phyloP scores from a whole-genome alignment of 805 yeast species.

The Crinitomyces ghanaensis region DNA sequence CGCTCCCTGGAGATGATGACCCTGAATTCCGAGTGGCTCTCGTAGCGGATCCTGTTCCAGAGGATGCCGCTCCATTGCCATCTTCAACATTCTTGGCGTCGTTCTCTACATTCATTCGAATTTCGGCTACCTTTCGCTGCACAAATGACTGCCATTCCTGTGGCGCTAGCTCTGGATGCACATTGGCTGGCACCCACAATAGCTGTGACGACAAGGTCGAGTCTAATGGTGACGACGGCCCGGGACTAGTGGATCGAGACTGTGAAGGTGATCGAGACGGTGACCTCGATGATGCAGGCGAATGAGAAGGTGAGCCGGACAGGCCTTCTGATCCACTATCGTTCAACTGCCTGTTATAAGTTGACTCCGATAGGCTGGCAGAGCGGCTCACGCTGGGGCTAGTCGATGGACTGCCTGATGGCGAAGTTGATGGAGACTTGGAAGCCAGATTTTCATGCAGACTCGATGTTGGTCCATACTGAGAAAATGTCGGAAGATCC shows the following conservation, averaged over 20 bases:
- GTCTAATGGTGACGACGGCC: too few species aligned
- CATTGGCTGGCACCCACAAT: conserved; percentile 91
- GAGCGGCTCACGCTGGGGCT: not conserved
- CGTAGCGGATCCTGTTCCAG: conserved; percentile 1
- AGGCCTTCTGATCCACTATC: too few species aligned
- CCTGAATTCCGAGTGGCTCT: conserved; percentile 5
- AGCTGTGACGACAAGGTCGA: conserved; percentile 30
- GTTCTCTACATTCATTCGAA: conserved; percentile 15
- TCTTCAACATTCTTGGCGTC: conserved; percentile 6
- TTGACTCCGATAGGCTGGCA: too few species aligned
- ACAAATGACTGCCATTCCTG: conserved; percentile 47
- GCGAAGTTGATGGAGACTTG: conserved; percentile 3
- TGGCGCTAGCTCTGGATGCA: conserved; percentile 93
- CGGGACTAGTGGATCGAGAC: not conserved
- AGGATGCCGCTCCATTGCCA: conserved; percentile 3
- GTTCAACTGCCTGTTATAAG: too few species aligned
- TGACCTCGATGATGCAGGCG: too few species aligned
- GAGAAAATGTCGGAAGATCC: conserved; percentile 23
- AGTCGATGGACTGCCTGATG: conserved; percentile 2
- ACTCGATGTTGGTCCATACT: too few species aligned
- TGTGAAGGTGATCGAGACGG: too few species aligned
- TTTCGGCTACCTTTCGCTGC: conserved; percentile 28
- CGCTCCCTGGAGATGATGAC: conserved; percentile 3
- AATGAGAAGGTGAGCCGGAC: too few species aligned
- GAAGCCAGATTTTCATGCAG: conserved; percentile 1